These are phyloP conservation scores for Parmales sp. DNA, from an alignment of 108 stramenopile species.

Conservation along the genomic window DNA sequence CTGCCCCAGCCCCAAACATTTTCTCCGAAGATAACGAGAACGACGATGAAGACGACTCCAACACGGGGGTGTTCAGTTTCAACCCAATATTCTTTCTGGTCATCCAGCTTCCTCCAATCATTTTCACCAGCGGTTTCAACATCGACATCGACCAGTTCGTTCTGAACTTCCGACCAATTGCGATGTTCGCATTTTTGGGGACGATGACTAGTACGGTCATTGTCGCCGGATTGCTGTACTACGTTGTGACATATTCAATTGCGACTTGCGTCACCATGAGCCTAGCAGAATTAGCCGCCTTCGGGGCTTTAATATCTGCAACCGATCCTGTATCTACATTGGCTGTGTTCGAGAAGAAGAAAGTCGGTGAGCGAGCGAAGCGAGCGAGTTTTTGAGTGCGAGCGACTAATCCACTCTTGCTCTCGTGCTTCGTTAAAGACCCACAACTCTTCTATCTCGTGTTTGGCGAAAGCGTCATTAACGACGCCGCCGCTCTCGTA, in stretches of 20 bases:
- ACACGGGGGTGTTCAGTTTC: no score
- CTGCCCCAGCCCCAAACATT: no score
- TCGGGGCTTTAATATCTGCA: slow-evolving; percentile 67
- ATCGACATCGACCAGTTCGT: slow-evolving; percentile 51
- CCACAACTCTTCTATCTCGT: slow-evolving; percentile 70
- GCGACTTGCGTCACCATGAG: slow-evolving; percentile 23
- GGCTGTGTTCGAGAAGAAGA: slow-evolving; percentile 53
- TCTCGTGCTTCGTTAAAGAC: slow-evolving; percentile 18
- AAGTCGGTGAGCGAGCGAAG: not conserved
- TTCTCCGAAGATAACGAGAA: no score
- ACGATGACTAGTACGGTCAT: slow-evolving; percentile 48
- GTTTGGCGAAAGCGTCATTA: slow-evolving; percentile 76
- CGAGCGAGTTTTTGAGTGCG: not conserved
- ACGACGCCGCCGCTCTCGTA: slow-evolving; percentile 74
- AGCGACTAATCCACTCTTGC: not conserved
- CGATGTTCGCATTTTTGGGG: slow-evolving; percentile 55
- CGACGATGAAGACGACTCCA: no score
- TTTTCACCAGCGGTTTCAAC: slow-evolving; percentile 74
- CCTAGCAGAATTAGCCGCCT: slow-evolving; percentile 52
- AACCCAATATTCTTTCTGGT: no score
- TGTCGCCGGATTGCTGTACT: slow-evolving; percentile 41
- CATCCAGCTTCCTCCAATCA: slow-evolving; percentile 69
- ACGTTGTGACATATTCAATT: slow-evolving; percentile 17
- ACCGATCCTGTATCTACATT: slow-evolving; percentile 78
- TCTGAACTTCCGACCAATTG: slow-evolving; percentile 48